Percentiles rank a stretch among this genome's conserved stretches.
phyloP scores from a whole-genome alignment of 2,329 filamentous ascomycete species.

The Lasiodiplodia sp. region DNA sequence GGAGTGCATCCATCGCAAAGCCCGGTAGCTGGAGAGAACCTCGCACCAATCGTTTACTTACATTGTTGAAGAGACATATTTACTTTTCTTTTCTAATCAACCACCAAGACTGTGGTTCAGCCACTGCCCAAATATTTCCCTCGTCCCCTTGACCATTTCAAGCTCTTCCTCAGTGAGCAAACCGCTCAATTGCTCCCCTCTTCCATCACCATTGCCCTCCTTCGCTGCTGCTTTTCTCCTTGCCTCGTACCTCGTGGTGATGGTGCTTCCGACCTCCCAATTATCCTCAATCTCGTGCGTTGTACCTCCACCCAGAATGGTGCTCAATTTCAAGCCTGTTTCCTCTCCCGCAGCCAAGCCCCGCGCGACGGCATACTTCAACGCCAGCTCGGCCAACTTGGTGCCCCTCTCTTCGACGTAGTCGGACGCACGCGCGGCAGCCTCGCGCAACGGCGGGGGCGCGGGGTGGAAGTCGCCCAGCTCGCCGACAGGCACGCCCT shows the following conservation, averaged over 20 bases:
- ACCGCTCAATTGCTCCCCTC: not conserved
- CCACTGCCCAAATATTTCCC: slow-evolving; percentile 25
- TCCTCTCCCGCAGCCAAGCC: slow-evolving; percentile 1
- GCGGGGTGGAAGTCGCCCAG: slow-evolving; percentile 84
- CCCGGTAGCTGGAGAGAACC: no score
- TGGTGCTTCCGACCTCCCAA: slow-evolving; percentile 12
- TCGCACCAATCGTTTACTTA: no score
- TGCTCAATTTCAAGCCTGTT: slow-evolving; percentile 1
- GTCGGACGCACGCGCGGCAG: slow-evolving; percentile 14
- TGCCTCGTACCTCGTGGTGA: not conserved
- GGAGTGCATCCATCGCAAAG: no score
- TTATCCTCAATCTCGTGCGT: slow-evolving; percentile 17
- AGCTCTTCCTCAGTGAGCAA: slow-evolving; percentile 10
- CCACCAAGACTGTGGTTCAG: slow-evolving; percentile 25
- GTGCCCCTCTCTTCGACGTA: not conserved
- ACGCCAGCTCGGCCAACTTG: slow-evolving; percentile 23
- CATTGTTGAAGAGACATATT: not conserved
- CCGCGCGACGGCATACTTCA: slow-evolving; percentile 18
- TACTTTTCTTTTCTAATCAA: not conserved
- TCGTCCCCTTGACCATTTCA: not conserved
- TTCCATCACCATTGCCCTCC: not conserved
- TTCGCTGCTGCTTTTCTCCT: not conserved
- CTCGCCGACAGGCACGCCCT: slow-evolving; percentile 79
- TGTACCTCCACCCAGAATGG: slow-evolving; percentile 18
- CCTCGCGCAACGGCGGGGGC: slow-evolving; percentile 15